Base-by-base conservation (phyloP, 2,329 filamentous ascomycete species). In the Colletotrichum shisoi region DNA sequence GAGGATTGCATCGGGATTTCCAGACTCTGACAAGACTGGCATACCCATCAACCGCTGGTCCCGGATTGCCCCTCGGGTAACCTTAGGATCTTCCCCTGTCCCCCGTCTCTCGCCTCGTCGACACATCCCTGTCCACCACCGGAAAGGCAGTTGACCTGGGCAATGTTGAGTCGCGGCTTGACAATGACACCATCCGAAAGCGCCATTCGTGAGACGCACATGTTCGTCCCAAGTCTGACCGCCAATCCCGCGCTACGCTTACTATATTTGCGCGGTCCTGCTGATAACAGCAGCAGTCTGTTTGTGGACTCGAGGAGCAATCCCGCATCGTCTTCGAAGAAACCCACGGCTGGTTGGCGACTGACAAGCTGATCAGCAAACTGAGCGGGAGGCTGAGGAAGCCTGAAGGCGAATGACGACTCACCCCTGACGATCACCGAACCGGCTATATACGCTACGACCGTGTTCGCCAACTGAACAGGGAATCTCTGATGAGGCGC, bases 351-450 rank as follows among this genome's bases (percentile, higher is more conserved):
- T 9, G 24, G n/a, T 37, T 7, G 34, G n/a, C 21, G 15, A 53
- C 31, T 37, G n/a, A 19, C 49, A 37, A 15, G 24, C 17, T 31
- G 45, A 31, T 39, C 44, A 52, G 17, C 27, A 40, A 51, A 27
- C 13, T 21, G 31, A 46, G 39, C 44, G 37, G 37, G 58, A 63
- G 58, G 45, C 52, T 39, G 19, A 45, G 37, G 37, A 45, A 63
- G 58, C 27, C 58, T 39, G 17, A 45, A 48, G 49, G 31, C 40
- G 45, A 57, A 13, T 57, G 39, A 31, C 45, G 39, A 45, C 27
- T 53, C 17, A 17, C 59, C 52, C 63, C 63, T 65, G 63, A 56
- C 57, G 63, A 65, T 62, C 57, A 56, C n/a, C 24, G 24, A 42
- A 27, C n/a, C 11, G 40, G 48, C 24, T 39, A 45, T 9, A 21